Evolutionary conservation across 2,329 filamentous ascomycete species (phyloP).

Genomic region (Talaromyces rugulosus): DNA sequence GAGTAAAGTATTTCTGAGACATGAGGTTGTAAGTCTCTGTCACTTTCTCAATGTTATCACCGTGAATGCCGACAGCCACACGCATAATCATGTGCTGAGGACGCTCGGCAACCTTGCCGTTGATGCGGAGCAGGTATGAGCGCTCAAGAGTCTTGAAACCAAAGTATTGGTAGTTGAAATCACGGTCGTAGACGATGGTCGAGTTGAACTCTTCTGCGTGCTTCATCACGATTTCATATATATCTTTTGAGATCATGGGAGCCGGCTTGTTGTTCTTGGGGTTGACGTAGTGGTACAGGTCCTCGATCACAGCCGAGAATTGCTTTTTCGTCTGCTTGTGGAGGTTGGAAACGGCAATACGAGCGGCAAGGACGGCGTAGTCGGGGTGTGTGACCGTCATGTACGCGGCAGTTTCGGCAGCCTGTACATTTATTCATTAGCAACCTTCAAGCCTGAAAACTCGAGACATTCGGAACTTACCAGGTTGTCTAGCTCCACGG

Average conservation of each 20-base stretch:
- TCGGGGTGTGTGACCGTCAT: slow-evolving; percentile 99
- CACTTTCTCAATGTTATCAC: slow-evolving; percentile 87
- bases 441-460: slow-evolving; percentile 9
- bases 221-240: slow-evolving; percentile 89
- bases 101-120: slow-evolving; percentile 93
- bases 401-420: slow-evolving; percentile 97
- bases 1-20: slow-evolving; percentile 98
- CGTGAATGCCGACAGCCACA: slow-evolving; percentile 94
- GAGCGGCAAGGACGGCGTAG: slow-evolving; percentile 95
- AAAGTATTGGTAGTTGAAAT: slow-evolving; percentile 99
- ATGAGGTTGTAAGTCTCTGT: slow-evolving; percentile 98
- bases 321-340: slow-evolving; percentile 99
- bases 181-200: slow-evolving; percentile 96
- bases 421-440: slow-evolving; percentile 51
- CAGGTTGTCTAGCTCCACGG: slow-evolving; percentile 91
- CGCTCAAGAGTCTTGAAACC: slow-evolving; percentile 99
- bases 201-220: slow-evolving; percentile 97
- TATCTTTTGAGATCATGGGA: slow-evolving; percentile 91
- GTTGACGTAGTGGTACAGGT: slow-evolving; percentile 95
- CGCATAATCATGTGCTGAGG: slow-evolving; percentile 99
- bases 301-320: slow-evolving; percentile 90
- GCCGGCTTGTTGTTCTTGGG: slow-evolving; percentile 78
- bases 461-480: slow-evolving; percentile 51
- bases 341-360: slow-evolving; percentile 97
- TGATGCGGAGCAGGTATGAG: slow-evolving; percentile 91